phyloP scores from a whole-genome alignment of 352 stramenopile genomes.

The Globisporangium nagaii region DNA sequence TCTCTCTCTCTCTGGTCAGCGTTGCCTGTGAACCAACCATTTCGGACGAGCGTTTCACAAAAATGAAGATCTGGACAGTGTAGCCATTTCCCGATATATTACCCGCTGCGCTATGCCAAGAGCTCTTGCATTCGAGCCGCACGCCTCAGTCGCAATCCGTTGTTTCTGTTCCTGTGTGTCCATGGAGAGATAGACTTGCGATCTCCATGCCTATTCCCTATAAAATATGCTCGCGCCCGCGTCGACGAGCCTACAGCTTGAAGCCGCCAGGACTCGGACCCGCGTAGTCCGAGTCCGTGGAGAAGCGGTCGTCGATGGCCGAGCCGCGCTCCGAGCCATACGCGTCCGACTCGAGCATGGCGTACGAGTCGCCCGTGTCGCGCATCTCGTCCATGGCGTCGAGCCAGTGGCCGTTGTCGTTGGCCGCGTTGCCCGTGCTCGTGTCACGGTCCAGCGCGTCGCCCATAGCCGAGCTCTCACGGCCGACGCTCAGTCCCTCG shows the following conservation, averaged over 20 bases:
- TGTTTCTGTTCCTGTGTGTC: too few species aligned
- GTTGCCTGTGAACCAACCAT: too few species aligned
- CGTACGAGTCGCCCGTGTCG: constrained; percentile 80
- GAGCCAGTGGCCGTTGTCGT: constrained; percentile 45
- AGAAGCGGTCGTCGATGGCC: constrained; percentile 61
- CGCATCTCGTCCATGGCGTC: constrained; percentile 63
- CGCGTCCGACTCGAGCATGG: constrained; percentile 73
- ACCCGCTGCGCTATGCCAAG: too few species aligned
- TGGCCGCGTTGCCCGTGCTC: constrained; percentile 7
- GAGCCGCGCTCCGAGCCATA: constrained; percentile 57
- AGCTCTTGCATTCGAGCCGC: too few species aligned
- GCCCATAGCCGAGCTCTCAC: constrained; percentile 9
- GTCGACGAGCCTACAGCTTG: background rate
- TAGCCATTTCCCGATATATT: too few species aligned
- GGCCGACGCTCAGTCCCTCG: constrained; percentile 14
- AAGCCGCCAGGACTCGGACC: background rate
- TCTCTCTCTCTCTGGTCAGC: too few species aligned
- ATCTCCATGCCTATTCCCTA: background rate
- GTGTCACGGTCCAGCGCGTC: constrained; percentile 11
- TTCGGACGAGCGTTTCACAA: too few species aligned
- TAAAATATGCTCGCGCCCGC: background rate
- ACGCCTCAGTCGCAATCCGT: too few species aligned
- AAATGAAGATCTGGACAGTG: too few species aligned
- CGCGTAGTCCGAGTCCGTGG: constrained; percentile 54
- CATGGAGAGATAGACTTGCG: too few species aligned